A percentile compares a stretch with the other conserved stretches of the same genome.
Evolutionary conservation across 305 asterid species (phyloP).

Genomic region (Ruellia speciosa): DNA sequence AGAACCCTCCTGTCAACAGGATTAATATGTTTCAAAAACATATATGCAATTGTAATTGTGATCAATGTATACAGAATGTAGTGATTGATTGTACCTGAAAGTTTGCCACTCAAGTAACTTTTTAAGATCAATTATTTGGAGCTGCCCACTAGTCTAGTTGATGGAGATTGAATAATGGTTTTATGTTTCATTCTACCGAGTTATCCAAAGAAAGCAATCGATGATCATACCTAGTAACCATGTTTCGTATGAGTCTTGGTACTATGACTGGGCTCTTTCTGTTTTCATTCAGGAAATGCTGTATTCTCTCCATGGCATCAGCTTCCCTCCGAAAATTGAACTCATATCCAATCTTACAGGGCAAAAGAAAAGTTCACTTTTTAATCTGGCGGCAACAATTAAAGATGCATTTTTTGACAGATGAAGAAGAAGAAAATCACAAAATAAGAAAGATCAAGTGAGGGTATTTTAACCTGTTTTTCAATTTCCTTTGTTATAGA

Average conservation of each 20-base stretch:
- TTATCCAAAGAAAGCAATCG: slow-evolving; percentile 16
- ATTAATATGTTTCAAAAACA: neutral
- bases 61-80: neutral
- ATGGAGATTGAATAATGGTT: no score
- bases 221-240: slow-evolving; percentile 57
- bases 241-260: slow-evolving; percentile 53
- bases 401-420: no score
- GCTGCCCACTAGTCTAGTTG: no score
- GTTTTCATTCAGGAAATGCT: slow-evolving; percentile 52
- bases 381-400: no score
- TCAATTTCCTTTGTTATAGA: slow-evolving; percentile 96
- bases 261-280: slow-evolving; percentile 68
- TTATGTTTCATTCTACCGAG: no score
- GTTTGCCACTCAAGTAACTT: no score
- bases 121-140: no score
- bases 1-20: slow-evolving; percentile 62
- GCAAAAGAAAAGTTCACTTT: slow-evolving; percentile 11
- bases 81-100: neutral
- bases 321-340: slow-evolving; percentile 90
- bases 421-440: neutral
- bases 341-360: slow-evolving; percentile 77
- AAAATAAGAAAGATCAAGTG: neutral
- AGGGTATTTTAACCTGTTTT: slow-evolving; percentile 53
- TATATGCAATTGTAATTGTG: neutral
- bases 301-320: slow-evolving; percentile 86